Base-by-base conservation (phyloP, 106 monocot genomes). In the Dendrobium officinale region DNA sequence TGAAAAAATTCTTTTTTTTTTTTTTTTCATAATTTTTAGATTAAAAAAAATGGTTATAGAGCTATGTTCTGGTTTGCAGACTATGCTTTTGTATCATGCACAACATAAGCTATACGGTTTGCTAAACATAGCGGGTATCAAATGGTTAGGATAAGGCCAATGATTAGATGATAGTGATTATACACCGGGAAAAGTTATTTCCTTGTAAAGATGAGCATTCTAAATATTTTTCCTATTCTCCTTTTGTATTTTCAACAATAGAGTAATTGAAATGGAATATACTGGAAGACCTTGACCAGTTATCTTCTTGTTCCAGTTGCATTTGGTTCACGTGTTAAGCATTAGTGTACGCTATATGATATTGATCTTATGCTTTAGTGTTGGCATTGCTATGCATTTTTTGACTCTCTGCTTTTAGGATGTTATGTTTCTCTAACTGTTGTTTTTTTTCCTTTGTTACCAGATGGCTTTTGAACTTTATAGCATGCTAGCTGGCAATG, bases 401-500 rank as follows among this genome's bases (percentile, higher is more conserved):
- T 74, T 74, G 19, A 44, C 44, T 27, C 6, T 77, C 6, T 77
- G 48, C 45, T 77, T 59, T 66, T 22, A 11, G 2, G 41, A 16
- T 29, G 55, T 18, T 72, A 24, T 70, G 9, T 47, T 45, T 33
- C 77, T 59, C 17, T 4, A 77, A 7, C 47, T 33, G 19, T 76
- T 24, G 20, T 76, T 6, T 67, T 27, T 27, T 31, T 48, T 80
- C 72, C 16, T 59, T 78, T 59, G 16, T 80, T 85, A 77, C 20
- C 68, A 96, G 96, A 93, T 96, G 96, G 96, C 96, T 37, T 91
- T 85, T 87, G 96, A 96, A 85, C 87, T 96, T 45, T 87, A 88
- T 85, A 90, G 93, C 47, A 88, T 96, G 89, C 77, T 96, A 19
- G 86, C 83, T 86, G 93, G 93, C 22, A 90, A 90, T 84, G 91